These are phyloP conservation scores for Mangifera indica DNA, from an alignment of 345 rosid genomes.

Conservation along the genomic window DNA sequence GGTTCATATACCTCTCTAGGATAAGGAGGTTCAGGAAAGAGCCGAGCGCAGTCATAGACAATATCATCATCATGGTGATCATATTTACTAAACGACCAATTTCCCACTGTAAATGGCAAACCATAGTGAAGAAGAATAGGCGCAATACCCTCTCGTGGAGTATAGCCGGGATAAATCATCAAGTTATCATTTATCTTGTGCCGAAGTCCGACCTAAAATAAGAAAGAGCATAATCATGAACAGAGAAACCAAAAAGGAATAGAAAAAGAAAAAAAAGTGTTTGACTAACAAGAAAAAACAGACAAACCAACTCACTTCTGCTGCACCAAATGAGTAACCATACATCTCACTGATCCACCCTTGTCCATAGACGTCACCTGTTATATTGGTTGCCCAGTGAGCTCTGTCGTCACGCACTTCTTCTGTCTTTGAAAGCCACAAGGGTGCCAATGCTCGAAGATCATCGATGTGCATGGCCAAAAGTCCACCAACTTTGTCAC, in stretches of 20 bases:
- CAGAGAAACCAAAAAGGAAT: background rate
- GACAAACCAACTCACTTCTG: slow-evolving; percentile 56
- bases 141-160: slow-evolving; percentile 73
- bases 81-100: slow-evolving; percentile 94
- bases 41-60: slow-evolving; percentile 78
- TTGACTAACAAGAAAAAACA: background rate
- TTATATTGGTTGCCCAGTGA: slow-evolving; percentile 93
- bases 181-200: slow-evolving; percentile 85
- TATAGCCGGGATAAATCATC: slow-evolving; percentile 98
- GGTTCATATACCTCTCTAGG: slow-evolving; percentile 76
- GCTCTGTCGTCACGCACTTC: slow-evolving; percentile 89
- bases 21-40: slow-evolving; percentile 96
- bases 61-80: slow-evolving; percentile 89
- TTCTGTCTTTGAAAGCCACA: slow-evolving; percentile 98
- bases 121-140: slow-evolving; percentile 96
- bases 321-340: slow-evolving; percentile 99
- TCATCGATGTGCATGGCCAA: slow-evolving; percentile 97
- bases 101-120: slow-evolving; percentile 75
- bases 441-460: slow-evolving; percentile 81
- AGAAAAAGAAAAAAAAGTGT: too few relatives aligned
- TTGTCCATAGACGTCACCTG: slow-evolving; percentile 92
- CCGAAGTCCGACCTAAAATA: slow-evolving; percentile 78
- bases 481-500: slow-evolving; percentile 99
- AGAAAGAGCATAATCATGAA: slow-evolving; percentile 17
- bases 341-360: slow-evolving; percentile 99